Percentiles rank a stretch among this genome's conserved stretches.
These are phyloP conservation scores for Ogataea pini DNA, from an alignment of 805 yeast genomes.

Conservation along the genomic window DNA sequence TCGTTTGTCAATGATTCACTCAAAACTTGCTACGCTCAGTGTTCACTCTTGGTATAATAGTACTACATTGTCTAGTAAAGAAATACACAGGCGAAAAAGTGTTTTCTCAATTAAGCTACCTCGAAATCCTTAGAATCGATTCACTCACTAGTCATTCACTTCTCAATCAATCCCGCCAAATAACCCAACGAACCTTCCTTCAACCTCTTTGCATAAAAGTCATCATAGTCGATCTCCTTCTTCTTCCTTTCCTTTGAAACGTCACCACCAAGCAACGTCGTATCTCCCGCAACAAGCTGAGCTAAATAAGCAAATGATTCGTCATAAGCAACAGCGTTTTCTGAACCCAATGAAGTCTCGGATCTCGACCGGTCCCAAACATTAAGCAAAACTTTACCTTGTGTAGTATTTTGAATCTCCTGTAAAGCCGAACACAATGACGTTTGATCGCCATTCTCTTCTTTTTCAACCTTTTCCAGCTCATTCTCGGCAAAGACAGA, in stretches of 20 bases:
- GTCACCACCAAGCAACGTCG: not conserved
- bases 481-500: slow-evolving; percentile 10
- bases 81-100: no score
- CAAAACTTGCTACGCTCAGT: no score
- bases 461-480: not conserved
- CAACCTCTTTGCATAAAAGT: slow-evolving; percentile 24
- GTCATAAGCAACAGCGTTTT: slow-evolving; percentile 29
- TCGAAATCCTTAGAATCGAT: no score
- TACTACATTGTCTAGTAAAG: no score
- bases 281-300: slow-evolving; percentile 33
- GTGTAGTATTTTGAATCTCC: slow-evolving; percentile 22
- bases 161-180: slow-evolving; percentile 34
- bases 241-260: slow-evolving; percentile 1
- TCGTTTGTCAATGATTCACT: no score
- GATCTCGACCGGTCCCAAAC: slow-evolving; percentile 17
- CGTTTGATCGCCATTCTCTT: slow-evolving; percentile 15
- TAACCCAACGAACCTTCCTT: slow-evolving; percentile 39
- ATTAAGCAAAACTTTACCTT: slow-evolving; percentile 23
- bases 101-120: no score
- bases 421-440: slow-evolving; percentile 32
- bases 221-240: slow-evolving; percentile 26
- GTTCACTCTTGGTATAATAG: no score
- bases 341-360: slow-evolving; percentile 16
- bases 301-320: slow-evolving; percentile 49
- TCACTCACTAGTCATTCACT: no score